Conservation (phyloP, 768 basidiomycete genomes). For the Rhodotorula taiwanensis region DNA sequence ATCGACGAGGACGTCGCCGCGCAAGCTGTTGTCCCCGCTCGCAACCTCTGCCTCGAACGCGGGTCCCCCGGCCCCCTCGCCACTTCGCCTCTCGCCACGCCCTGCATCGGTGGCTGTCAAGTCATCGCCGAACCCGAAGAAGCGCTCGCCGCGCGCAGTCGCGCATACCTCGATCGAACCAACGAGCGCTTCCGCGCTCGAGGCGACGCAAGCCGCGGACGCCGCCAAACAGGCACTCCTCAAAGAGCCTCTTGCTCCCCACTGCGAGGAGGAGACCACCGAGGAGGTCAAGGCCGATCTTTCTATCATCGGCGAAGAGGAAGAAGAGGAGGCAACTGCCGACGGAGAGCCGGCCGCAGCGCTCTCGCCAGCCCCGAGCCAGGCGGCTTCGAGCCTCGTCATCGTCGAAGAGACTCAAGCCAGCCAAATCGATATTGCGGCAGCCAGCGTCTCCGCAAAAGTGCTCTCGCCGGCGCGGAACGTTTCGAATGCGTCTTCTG, state of each 20-base stretch:
- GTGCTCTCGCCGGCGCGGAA: neutral
- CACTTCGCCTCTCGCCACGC: conserved; percentile 4
- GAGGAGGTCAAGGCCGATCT: conserved; percentile 15
- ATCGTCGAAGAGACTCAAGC: conserved; percentile 11
- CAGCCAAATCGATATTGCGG: neutral
- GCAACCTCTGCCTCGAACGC: neutral
- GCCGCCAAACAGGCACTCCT: neutral
- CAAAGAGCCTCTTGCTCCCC: neutral
- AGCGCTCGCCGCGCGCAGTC: neutral
- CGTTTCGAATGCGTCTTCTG: conserved; percentile 23
- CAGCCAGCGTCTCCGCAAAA: neutral
- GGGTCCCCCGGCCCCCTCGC: conserved; percentile 2
- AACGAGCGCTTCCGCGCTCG: no score
- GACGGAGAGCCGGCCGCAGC: conserved; percentile 1
- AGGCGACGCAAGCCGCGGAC: conserved; percentile 19
- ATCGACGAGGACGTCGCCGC: neutral
- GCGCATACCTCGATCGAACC: no score
- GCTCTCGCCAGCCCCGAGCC: neutral
- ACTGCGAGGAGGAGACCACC: neutral
- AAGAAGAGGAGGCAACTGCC: conserved; percentile 16
- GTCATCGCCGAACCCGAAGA: neutral
- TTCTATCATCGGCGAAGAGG: conserved; percentile 26
- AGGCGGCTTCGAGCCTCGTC: neutral
- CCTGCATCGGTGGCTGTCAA: neutral
- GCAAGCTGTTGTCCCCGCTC: conserved; percentile 1